These are phyloP conservation scores for Collybia mongolica DNA, from an alignment of 768 basidiomycete genomes.

Conservation along the genomic window DNA sequence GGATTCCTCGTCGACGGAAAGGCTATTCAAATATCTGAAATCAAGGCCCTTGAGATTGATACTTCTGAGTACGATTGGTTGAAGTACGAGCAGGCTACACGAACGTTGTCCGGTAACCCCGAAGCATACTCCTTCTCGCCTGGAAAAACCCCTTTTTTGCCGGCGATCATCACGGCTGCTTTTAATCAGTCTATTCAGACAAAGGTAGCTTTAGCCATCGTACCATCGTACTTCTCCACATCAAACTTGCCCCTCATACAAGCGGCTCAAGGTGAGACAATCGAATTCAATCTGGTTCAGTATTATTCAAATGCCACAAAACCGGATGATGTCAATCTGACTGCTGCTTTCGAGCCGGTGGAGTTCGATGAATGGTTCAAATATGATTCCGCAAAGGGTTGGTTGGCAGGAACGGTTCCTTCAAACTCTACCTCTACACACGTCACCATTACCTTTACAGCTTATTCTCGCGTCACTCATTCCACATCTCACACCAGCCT, in stretches of 20 bases:
- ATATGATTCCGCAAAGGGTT: slow-evolving; percentile 44
- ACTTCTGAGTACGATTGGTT: slow-evolving; percentile 61
- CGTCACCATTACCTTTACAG: slow-evolving; percentile 59
- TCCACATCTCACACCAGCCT: slow-evolving; percentile 70
- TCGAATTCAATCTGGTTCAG: slow-evolving; percentile 52
- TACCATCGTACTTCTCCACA: slow-evolving; percentile 70
- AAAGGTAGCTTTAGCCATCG: slow-evolving; percentile 62
- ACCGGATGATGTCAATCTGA: slow-evolving; percentile 47
- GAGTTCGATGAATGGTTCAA: slow-evolving; percentile 47
- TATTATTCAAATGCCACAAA: slow-evolving; percentile 56
- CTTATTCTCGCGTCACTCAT: slow-evolving; percentile 63
- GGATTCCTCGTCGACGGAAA: slow-evolving; percentile 64
- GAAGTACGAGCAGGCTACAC: slow-evolving; percentile 51
- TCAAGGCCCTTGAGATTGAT: slow-evolving; percentile 59
- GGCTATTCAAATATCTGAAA: slow-evolving; percentile 55
- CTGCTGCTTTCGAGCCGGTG: slow-evolving; percentile 53
- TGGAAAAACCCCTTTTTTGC: slow-evolving; percentile 38
- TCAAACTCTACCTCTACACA: slow-evolving; percentile 35
- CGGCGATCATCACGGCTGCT: slow-evolving; percentile 57
- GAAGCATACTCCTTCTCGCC: slow-evolving; percentile 39
- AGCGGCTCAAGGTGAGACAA: slow-evolving; percentile 44
- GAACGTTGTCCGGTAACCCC: slow-evolving; percentile 66
- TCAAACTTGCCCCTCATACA: slow-evolving; percentile 56
- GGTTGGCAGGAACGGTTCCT: slow-evolving; percentile 60
- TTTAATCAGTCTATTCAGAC: slow-evolving; percentile 70